Percentiles rank a stretch among this genome's conserved stretches.
phyloP scores from a whole-genome alignment of 768 basidiomycete genomes.

The Tremella yokohamensis region DNA sequence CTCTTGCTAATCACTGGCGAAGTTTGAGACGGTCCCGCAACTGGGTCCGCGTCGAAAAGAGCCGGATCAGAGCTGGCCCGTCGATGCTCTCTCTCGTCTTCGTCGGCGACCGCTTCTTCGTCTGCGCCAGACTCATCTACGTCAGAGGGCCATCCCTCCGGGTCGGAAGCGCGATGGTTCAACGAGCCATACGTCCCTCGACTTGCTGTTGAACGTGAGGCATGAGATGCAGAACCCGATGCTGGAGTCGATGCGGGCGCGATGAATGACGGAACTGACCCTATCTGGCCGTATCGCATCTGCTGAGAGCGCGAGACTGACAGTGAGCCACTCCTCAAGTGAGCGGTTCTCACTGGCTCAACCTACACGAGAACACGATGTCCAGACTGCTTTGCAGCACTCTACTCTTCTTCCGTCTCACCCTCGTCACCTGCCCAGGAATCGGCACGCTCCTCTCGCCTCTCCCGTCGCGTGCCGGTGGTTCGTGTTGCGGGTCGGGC shows the following conservation, averaged over 20 bases:
- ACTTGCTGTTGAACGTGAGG: conserved; percentile 12
- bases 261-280: conserved; percentile 46
- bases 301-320: conserved; percentile 46
- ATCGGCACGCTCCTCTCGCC: too few relatives aligned
- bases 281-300: conserved; percentile 34
- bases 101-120: conserved; percentile 19
- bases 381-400: too few relatives aligned
- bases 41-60: too few relatives aligned
- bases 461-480: too few relatives aligned
- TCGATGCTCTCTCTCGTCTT: conserved; percentile 9
- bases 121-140: conserved; percentile 19
- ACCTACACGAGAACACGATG: too few relatives aligned
- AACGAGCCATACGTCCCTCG: conserved; percentile 9
- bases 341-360: neutral
- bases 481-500: too few relatives aligned
- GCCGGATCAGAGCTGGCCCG: neutral
- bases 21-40: too few relatives aligned
- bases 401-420: too few relatives aligned
- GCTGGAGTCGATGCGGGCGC: neutral
- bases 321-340: neutral
- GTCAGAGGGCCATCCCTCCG: conserved; percentile 9
- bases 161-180: conserved; percentile 3
- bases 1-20: too few relatives aligned
- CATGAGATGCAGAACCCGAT: too few relatives aligned
- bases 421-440: too few relatives aligned